Evolutionary conservation across 106 monocot genomes (phyloP).

Genomic region (Acanthochlamys bracteata): DNA sequence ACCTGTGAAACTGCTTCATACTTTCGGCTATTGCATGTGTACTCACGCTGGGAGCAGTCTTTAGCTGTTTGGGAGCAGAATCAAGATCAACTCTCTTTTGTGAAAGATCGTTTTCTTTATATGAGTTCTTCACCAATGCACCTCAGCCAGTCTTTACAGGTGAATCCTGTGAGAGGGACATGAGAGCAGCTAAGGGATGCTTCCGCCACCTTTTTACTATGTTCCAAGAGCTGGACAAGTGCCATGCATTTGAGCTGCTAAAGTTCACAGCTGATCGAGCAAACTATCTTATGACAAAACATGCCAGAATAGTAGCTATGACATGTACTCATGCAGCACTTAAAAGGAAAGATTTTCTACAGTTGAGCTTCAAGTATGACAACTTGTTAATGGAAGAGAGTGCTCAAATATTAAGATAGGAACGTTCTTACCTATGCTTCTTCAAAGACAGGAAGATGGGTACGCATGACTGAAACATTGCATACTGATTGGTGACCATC

Average conservation of each 20-base stretch:
- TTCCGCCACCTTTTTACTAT: constrained; percentile 90
- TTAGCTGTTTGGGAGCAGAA: constrained; percentile 70
- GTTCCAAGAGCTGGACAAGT: constrained; percentile 98
- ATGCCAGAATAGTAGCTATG: constrained; percentile 99
- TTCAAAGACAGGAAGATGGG: constrained; percentile 98
- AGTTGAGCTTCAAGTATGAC: constrained; percentile 93
- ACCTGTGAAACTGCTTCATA: constrained; percentile 99
- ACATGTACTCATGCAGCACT: constrained; percentile 98
- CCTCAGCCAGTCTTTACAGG: constrained; percentile 64
- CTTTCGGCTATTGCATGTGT: constrained; percentile 95
- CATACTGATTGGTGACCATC: constrained; percentile 96
- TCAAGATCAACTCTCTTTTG: constrained; percentile 59
- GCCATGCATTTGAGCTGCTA: constrained; percentile 91
- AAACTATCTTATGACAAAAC: constrained; percentile 99
- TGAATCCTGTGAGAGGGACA: constrained; percentile 88
- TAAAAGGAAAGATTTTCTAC: constrained; percentile 95
- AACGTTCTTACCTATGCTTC: constrained; percentile 97
- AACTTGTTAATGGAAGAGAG: constrained; percentile 99
- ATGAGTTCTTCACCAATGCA: constrained; percentile 69
- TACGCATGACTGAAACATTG: constrained; percentile 90
- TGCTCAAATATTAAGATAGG: constrained; percentile 98
- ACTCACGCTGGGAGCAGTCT: constrained; percentile 98
- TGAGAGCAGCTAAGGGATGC: constrained; percentile 86
- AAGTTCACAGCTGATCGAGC: constrained; percentile 96
- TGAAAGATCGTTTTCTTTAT: constrained; percentile 87